phyloP scores from a whole-genome alignment of 768 basidiomycete species.

The Lactarius hengduanensis region DNA sequence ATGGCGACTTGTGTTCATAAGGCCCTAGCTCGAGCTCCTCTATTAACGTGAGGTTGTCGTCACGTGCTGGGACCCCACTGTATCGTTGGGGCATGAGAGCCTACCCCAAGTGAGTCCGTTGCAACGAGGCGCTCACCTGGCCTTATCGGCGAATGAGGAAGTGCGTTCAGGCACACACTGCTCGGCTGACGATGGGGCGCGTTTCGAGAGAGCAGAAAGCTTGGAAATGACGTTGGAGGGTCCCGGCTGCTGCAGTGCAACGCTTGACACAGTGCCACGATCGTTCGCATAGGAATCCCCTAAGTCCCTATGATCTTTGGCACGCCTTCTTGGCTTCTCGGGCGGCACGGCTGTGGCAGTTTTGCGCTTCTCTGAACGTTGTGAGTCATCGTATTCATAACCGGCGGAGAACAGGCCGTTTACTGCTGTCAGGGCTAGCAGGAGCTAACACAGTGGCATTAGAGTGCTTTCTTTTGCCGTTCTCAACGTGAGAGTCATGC shows the following conservation, averaged over 20 bases:
- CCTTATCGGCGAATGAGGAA: slow-evolving; percentile 31
- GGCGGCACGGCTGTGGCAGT: slow-evolving; percentile 21
- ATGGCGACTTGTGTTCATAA: slow-evolving; percentile 63
- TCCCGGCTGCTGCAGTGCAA: slow-evolving; percentile 36
- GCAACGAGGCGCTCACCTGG: slow-evolving; percentile 23
- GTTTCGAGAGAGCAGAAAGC: slow-evolving; percentile 42
- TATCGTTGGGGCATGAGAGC: slow-evolving; percentile 8
- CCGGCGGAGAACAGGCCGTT: slow-evolving; percentile 30
- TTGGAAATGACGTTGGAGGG: slow-evolving; percentile 56
- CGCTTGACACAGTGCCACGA: slow-evolving; percentile 18
- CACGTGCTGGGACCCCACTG: slow-evolving; percentile 38
- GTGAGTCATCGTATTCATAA: slow-evolving; percentile 7
- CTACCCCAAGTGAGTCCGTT: not conserved
- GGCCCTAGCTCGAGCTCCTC: slow-evolving; percentile 81
- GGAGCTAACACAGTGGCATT: slow-evolving; percentile 47
- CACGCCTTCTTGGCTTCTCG: not conserved
- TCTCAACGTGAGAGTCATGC: slow-evolving; percentile 29
- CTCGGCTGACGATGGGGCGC: slow-evolving; percentile 17
- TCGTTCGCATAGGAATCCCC: not conserved
- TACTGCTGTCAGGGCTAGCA: slow-evolving; percentile 69
- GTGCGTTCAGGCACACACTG: slow-evolving; percentile 1
- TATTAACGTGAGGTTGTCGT: slow-evolving; percentile 66
- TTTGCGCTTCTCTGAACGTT: slow-evolving; percentile 45
- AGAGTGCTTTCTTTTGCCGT: slow-evolving; percentile 50
- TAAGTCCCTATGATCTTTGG: slow-evolving; percentile 10